Evolutionary conservation across 306 rosid genomes (phyloP).

Genomic region (Urtica urens): DNA sequence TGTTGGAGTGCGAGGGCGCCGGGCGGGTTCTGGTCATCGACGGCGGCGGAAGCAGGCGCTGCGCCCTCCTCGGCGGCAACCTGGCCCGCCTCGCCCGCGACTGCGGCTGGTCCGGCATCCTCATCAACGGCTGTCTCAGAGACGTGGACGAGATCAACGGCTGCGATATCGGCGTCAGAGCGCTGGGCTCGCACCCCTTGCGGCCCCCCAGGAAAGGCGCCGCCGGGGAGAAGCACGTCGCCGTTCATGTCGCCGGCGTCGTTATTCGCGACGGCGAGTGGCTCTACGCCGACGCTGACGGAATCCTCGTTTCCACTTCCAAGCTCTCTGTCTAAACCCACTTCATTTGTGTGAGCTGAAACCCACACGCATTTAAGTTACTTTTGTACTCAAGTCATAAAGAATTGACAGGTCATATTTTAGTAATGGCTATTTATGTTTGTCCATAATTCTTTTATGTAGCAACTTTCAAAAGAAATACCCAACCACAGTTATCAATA

Average conservation of each 20-base stretch:
- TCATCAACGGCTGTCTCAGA: slow-evolving; percentile 79
- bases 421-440: too few relatives aligned
- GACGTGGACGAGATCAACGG: slow-evolving; percentile 75
- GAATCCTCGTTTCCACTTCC: slow-evolving; percentile 7
- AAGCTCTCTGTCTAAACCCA: too few relatives aligned
- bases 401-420: too few relatives aligned
- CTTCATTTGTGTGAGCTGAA: too few relatives aligned
- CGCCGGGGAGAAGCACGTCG: slow-evolving; percentile 46
- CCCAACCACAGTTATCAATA: too few relatives aligned
- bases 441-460: too few relatives aligned
- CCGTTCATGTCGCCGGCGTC: slow-evolving; percentile 46
- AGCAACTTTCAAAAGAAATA: too few relatives aligned
- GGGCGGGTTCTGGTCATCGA: slow-evolving; percentile 41
- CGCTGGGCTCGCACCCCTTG: slow-evolving; percentile 57
- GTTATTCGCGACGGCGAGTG: slow-evolving; percentile 66
- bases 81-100: slow-evolving; percentile 35
- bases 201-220: slow-evolving; percentile 41
- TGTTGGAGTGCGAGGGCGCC: slow-evolving; percentile 51
- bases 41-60: slow-evolving; percentile 40
- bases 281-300: slow-evolving; percentile 65
- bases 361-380: too few relatives aligned
- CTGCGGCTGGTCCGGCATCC: slow-evolving; percentile 67
- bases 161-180: slow-evolving; percentile 66
- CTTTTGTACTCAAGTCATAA: too few relatives aligned
- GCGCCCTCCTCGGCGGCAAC: slow-evolving; percentile 46